Evolutionary conservation across 2,329 filamentous ascomycete genomes (phyloP).

Genomic region (Calonectria pauciramosa): DNA sequence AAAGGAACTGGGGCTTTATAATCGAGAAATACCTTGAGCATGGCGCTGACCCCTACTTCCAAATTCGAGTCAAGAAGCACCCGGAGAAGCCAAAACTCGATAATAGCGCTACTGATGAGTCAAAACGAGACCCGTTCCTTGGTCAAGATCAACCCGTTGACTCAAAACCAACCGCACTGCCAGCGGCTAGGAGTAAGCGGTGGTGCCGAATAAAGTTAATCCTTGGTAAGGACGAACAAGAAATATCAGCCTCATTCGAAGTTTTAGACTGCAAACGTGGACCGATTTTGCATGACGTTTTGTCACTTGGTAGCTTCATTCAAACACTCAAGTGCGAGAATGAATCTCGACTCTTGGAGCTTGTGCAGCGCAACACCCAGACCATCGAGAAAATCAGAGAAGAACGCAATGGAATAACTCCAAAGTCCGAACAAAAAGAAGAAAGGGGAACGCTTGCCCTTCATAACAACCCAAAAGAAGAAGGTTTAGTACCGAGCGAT

Average conservation of each 20-base stretch:
- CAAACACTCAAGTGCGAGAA: neutral
- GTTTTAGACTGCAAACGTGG: neutral
- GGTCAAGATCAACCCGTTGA: neutral
- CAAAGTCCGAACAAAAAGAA: too few species aligned
- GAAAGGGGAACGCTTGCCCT: too few species aligned
- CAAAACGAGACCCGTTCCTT: neutral
- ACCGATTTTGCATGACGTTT: neutral
- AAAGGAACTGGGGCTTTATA: neutral
- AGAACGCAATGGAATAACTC: too few species aligned
- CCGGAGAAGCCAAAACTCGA: neutral
- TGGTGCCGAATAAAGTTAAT: neutral
- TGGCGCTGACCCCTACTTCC: neutral
- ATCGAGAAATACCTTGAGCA: neutral
- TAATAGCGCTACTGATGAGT: neutral
- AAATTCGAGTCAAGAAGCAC: neutral
- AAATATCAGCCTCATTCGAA: neutral
- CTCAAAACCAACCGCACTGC: neutral
- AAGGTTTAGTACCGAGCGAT: too few species aligned
- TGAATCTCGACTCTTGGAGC: neutral
- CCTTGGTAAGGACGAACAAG: neutral
- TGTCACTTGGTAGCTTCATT: neutral
- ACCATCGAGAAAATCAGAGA: neutral
- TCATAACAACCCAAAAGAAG: too few species aligned
- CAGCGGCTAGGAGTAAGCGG: rapidly evolving
- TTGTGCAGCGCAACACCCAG: neutral